Percentiles rank a stretch among this genome's conserved stretches.
Evolutionary conservation across 345 rosid species (phyloP).

Genomic region (Lepidium aucheri): DNA sequence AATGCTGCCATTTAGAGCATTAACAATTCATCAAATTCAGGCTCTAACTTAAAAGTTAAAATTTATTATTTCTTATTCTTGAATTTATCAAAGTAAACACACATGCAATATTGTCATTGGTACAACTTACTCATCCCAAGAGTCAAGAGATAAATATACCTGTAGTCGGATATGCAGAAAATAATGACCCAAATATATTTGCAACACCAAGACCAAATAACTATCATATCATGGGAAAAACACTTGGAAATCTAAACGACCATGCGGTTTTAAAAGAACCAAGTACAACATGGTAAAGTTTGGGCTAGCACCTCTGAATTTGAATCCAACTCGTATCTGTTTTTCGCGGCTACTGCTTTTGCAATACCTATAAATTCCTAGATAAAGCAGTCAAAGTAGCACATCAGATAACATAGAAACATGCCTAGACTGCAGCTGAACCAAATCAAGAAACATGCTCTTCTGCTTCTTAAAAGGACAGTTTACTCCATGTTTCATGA

Average conservation of each 20-base stretch:
- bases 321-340: constrained; percentile 87
- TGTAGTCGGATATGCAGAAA: constrained; percentile 89
- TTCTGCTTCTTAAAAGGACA: background rate
- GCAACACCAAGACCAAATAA: constrained; percentile 92
- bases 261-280: background rate
- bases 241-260: constrained; percentile 8
- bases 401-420: background rate
- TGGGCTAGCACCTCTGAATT: constrained; percentile 65
- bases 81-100: background rate
- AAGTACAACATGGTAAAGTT: background rate
- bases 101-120: background rate
- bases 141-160: constrained; percentile 41
- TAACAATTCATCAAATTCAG: background rate
- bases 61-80: background rate
- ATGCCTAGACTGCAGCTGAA: background rate
- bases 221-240: constrained; percentile 37
- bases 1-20: constrained; percentile 15
- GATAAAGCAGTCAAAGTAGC: background rate
- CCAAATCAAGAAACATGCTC: background rate
- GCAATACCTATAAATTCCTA: constrained; percentile 99
- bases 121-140: constrained; percentile 1
- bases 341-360: constrained; percentile 96
- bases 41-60: background rate
- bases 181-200: constrained; percentile 75
- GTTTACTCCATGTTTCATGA: background rate